Evolutionary conservation across 345 rosid species (phyloP), one percentile per base, ranked within the genome.

Genomic region (Draba incana): DNA sequence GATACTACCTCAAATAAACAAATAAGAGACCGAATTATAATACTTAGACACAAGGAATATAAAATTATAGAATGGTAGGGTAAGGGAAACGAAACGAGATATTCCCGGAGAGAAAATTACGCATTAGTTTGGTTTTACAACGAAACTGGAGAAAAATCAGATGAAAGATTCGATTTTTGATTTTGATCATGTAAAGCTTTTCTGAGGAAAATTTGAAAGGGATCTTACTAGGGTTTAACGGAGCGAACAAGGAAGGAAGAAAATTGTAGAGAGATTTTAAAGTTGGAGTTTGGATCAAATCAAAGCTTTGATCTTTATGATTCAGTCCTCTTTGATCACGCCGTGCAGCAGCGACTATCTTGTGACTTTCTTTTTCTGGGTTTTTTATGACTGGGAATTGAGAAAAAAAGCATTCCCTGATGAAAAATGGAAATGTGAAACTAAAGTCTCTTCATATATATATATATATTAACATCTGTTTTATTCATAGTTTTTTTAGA

Each of bases 1-100:
- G 72, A 66, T 57, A 69, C 38, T 39, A 44, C 75, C 75, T 9
- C 64, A 10, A 13, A 62, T 75, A 75, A 75, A 75, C 47, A 68
- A 68, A 62, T 68, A 60, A 60, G 66, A 62, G 46, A 61, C 61
- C 68, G 2, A 62, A 52, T 16, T 58, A 72, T 48, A 69, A 35
- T 33, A 62, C 33, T 57, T 4, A 66, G 41, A 47, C 72, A 60
- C 13, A 52, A 27, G 4, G 30, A 62, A 46, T 75, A 68, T 68
- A 45, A 58, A 35, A 66, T 11, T 30, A 66, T 64, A 68, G 51
- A 53, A 16, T 45, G 50, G 68, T 68, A 60, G 33, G 60, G 60
- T 44, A 33, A 15, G 30, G 20, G 5, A 72, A 28, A 55, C 56
- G 27, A 64, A 37, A 72, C 14, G 14, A 68, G 64, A 27, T 60